Base-by-base conservation (phyloP, 2,329 filamentous ascomycete species). In the Pseudocercospora fuligena region DNA sequence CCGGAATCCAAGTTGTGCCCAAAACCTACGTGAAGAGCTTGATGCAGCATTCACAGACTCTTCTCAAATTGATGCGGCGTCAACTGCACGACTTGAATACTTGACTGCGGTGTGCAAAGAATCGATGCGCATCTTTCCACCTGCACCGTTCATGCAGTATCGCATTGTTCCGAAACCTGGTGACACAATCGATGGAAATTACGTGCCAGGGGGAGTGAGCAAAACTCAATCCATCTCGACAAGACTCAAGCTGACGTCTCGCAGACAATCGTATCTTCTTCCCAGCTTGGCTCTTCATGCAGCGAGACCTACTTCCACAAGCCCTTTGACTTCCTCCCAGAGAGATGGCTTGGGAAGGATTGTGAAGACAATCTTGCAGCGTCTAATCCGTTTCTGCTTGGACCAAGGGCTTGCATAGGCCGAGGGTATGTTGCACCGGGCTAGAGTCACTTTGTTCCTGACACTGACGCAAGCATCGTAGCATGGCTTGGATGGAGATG, bases 141-240 rank as follows among this genome's bases (percentile, higher is more conserved):
- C 65, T 3, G 65, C 56, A 31, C 43, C 57, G 25, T 51, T 51
- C 47, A 51, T 51, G 47, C 47, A 51, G 21, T 51, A 51, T 25
- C 47, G 47, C 21, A 21, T 51, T 21, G 74, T 75, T 0, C 79
- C 80, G 5, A 56, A 72, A 5, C 75, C 73, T 16, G 80, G 80
- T 2, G 68, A 74, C 9, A 69, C 72, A n/a, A 76, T 81, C 49
- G 75, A 75, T 61, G 73, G 76, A 27, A 64, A 72, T 23, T 73
- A 70, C 57, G 67, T 78, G 5, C 75, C 75, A 2, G 73, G 53
- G 11, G 68, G 70, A 21, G 47, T 51, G 23, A 51, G 47, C 21
- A 6, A 21, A 51, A 1, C 11, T 12, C n/a, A 25, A 21, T 2
- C 21, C 2, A 51, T 23, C 2, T 12, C 21, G 47, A 12, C 23